These are phyloP conservation scores for Talaromyces ruber DNA, from an alignment of 495 filamentous ascomycete species.

Conservation along the genomic window DNA sequence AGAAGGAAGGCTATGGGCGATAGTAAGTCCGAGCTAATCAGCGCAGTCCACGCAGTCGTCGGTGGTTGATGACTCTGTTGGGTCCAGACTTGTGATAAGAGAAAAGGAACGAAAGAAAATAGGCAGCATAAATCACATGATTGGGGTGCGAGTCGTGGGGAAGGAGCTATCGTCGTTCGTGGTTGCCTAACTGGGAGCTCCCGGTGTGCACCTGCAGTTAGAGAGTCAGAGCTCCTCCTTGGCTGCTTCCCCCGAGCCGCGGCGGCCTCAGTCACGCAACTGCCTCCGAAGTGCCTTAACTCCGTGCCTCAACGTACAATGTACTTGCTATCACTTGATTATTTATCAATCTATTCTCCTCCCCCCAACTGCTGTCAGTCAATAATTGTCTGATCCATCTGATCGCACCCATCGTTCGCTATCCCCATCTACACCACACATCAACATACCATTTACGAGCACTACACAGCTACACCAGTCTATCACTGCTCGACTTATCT, in stretches of 20 bases:
- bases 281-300: constrained; percentile 7
- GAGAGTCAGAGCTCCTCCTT: not conserved
- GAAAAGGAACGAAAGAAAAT: not conserved
- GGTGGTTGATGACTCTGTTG: not conserved
- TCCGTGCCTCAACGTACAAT: constrained; percentile 3
- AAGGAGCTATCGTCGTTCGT: not conserved
- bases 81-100: not conserved
- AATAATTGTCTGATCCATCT: not conserved
- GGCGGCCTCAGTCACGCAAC: not conserved
- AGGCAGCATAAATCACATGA: not conserved
- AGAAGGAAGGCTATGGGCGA: not conserved
- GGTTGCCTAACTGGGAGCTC: constrained; percentile 1
- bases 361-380: constrained; percentile 11
- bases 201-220: not conserved
- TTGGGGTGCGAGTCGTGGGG: not conserved
- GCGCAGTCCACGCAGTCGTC: not conserved
- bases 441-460: not conserved
- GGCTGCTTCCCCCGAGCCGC: constrained; percentile 4
- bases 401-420: constrained; percentile 3
- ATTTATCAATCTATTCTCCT: not conserved
- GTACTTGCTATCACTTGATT: not conserved
- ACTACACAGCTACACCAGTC: not conserved
- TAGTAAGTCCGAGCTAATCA: not conserved
- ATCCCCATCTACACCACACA: not conserved
- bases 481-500: not conserved